Conservation (phyloP, 495 filamentous ascomycete species). For the Schizothecium vesticola region DNA sequence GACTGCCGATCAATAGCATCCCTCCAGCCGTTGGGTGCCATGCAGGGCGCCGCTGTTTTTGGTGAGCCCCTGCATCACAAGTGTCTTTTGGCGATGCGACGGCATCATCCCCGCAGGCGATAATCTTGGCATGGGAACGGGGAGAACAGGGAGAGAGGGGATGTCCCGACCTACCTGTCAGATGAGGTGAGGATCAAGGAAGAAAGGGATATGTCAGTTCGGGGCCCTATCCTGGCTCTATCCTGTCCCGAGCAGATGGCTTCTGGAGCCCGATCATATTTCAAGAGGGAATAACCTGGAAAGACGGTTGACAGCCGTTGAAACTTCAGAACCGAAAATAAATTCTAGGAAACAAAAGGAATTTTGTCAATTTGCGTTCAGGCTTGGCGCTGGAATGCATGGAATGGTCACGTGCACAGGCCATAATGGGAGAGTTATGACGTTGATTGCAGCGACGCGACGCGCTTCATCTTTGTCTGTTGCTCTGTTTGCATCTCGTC, state of each 20-base stretch:
- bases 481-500: not conserved
- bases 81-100: not conserved
- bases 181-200: not conserved
- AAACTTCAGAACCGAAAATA: not conserved
- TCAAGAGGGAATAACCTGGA: not conserved
- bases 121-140: not conserved
- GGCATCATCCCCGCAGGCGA: not conserved
- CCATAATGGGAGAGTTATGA: constrained; percentile 16
- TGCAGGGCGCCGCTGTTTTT: not conserved
- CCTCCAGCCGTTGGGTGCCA: not conserved
- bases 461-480: constrained; percentile 17
- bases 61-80: not conserved
- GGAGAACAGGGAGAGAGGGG: not conserved
- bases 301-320: not conserved
- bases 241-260: not conserved
- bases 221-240: not conserved
- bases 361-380: not conserved
- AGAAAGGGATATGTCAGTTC: not conserved
- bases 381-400: not conserved
- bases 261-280: no score
- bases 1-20: not conserved
- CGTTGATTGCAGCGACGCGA: constrained; percentile 22
- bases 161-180: not conserved
- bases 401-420: constrained; percentile 6
- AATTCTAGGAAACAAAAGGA: not conserved